A percentile compares a stretch with the other conserved stretches of the same genome.
Conservation (phyloP, 2,329 filamentous ascomycete species). For the Teratosphaeria destructans region DNA sequence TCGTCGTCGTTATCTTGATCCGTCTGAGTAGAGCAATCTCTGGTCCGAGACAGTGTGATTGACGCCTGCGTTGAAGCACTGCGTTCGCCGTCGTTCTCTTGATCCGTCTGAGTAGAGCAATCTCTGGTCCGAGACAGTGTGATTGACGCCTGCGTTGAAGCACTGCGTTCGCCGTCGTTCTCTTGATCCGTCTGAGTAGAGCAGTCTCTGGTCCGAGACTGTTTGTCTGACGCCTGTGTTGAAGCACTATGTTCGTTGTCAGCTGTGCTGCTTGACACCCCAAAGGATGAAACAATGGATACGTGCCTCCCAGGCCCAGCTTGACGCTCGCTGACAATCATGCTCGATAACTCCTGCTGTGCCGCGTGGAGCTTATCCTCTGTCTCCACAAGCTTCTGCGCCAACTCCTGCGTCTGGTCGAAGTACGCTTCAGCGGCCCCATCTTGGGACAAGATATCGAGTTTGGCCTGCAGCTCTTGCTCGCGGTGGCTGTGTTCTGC, state of each 20-base stretch:
- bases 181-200: not conserved
- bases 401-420: not conserved
- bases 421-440: not conserved
- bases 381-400: not conserved
- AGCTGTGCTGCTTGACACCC: not conserved
- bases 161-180: not conserved
- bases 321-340: not conserved
- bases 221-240: not conserved
- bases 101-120: not conserved
- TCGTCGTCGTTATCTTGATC: not conserved
- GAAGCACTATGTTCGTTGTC: not conserved
- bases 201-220: not conserved
- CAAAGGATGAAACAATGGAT: not conserved
- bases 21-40: not conserved
- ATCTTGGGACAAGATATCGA: not conserved
- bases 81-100: not conserved
- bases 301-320: not conserved
- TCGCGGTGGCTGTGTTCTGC: not conserved
- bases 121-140: not conserved
- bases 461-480: not conserved
- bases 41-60: not conserved
- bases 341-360: not conserved
- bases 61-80: not conserved
- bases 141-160: not conserved
- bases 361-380: not conserved